Percentiles rank a stretch among this genome's conserved stretches.
Conservation (phyloP, 495 filamentous ascomycete species). For the Xylaria sp. region DNA sequence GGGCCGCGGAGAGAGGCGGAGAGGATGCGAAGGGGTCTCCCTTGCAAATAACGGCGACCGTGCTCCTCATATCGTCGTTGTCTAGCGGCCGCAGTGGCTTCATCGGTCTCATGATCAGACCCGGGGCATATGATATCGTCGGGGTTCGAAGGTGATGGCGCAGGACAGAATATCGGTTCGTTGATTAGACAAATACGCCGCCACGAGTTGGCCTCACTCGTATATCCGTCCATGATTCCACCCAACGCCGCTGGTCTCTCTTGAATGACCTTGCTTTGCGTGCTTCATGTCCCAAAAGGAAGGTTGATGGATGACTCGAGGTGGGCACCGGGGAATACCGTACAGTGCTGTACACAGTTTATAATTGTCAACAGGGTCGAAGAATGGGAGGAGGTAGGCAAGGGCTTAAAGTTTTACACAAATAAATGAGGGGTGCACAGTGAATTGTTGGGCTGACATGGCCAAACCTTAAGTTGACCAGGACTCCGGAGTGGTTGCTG, state of each 20-base stretch:
- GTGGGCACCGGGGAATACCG: neutral
- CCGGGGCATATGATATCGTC: constrained; percentile 55
- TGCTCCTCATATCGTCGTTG: constrained; percentile 63
- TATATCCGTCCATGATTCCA: constrained; percentile 29
- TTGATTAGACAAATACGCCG: constrained; percentile 40
- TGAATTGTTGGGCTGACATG: neutral
- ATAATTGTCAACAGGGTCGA: neutral
- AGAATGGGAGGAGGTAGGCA: neutral
- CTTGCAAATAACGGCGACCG: constrained; percentile 65
- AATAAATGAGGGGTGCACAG: constrained; percentile 2
- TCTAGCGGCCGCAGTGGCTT: constrained; percentile 50
- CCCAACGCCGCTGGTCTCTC: constrained; percentile 6
- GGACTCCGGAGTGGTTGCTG: constrained; percentile 3
- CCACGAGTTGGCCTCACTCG: constrained; percentile 21
- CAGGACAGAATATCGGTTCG: constrained; percentile 55
- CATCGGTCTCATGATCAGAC: constrained; percentile 66
- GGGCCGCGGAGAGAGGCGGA: constrained; percentile 70
- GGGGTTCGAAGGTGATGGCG: constrained; percentile 39
- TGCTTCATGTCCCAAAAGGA: constrained; percentile 19
- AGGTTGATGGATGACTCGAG: neutral
- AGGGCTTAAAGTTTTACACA: too few species aligned
- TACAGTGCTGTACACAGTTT: neutral
- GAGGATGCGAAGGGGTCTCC: constrained; percentile 63
- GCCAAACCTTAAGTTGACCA: neutral
- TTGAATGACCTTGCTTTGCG: neutral